These are phyloP conservation scores for Phialophora expanda DNA, from an alignment of 2,329 filamentous ascomycete genomes.

Conservation along the genomic window DNA sequence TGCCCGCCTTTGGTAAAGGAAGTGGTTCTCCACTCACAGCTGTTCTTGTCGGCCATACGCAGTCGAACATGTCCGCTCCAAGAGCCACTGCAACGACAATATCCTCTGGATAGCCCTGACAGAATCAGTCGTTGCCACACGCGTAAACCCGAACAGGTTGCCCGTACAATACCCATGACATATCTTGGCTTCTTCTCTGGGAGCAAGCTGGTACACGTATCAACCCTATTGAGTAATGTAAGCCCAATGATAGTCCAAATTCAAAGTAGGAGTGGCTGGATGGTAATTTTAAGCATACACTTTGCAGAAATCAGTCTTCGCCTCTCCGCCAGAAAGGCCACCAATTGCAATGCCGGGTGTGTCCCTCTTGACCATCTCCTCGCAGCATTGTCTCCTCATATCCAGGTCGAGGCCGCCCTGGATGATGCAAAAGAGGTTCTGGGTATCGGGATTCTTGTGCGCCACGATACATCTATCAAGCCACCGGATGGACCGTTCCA, in stretches of 20 bases:
- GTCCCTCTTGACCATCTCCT: conserved; percentile 84
- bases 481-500: conserved; percentile 94
- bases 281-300: conserved; percentile 56
- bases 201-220: conserved; percentile 80
- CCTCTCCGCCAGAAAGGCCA: conserved; percentile 91
- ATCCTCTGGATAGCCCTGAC: conserved; percentile 89
- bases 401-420: conserved; percentile 91
- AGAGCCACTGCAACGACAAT: conserved; percentile 90
- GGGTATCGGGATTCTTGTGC: conserved; percentile 78
- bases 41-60: conserved; percentile 96
- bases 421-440: conserved; percentile 98
- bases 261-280: conserved; percentile 11
- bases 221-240: conserved; percentile 57
- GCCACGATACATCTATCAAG: conserved; percentile 91
- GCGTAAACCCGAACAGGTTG: background rate
- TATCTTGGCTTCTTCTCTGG: conserved; percentile 95
- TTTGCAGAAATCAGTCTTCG: conserved; percentile 87
- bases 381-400: conserved; percentile 80
- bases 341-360: conserved; percentile 97
- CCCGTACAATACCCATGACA: conserved; percentile 86
- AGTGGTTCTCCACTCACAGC: conserved; percentile 59
- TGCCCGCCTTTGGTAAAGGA: background rate
- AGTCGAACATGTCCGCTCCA: conserved; percentile 99
- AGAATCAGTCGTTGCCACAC: conserved; percentile 11
- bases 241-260: background rate